A percentile compares a stretch with the other conserved stretches of the same genome.
Conservation (phyloP, 495 filamentous ascomycete species). For the Aspergillus biplanus region DNA sequence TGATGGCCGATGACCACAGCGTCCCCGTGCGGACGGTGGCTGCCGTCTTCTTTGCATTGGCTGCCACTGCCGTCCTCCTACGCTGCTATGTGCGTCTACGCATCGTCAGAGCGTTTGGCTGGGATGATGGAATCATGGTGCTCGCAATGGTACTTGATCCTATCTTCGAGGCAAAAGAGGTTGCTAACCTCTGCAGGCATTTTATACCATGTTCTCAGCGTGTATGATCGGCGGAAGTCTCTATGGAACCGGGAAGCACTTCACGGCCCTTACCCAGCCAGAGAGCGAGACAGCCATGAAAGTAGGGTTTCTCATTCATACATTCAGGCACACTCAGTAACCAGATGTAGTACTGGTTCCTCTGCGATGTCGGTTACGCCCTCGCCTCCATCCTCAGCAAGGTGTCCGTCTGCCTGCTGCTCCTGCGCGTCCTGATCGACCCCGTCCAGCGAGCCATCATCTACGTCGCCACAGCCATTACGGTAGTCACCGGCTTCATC, state of each 20-base stretch:
- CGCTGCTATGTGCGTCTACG: constrained; percentile 1
- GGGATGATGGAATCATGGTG: constrained; percentile 2
- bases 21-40: neutral
- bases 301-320: neutral
- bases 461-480: constrained; percentile 18
- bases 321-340: neutral
- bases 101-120: neutral
- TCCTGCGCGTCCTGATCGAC: constrained; percentile 24
- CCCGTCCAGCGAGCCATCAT: constrained; percentile 18
- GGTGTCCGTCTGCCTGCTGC: constrained; percentile 27
- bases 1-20: neutral
- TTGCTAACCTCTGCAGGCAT: constrained; percentile 8
- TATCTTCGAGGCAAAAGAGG: neutral
- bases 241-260: constrained; percentile 21
- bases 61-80: neutral
- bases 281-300: constrained; percentile 20
- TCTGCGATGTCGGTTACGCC: constrained; percentile 21
- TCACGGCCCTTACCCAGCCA: neutral
- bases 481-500: constrained; percentile 13
- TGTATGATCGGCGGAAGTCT: constrained; percentile 23
- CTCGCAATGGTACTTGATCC: neutral
- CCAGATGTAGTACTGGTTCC: constrained; percentile 14
- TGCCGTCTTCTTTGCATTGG: neutral
- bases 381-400: constrained; percentile 24
- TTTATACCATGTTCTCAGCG: constrained; percentile 22